Evolutionary conservation across 108 stramenopile genomes (phyloP).

Genomic region (Nitzschia palea): DNA sequence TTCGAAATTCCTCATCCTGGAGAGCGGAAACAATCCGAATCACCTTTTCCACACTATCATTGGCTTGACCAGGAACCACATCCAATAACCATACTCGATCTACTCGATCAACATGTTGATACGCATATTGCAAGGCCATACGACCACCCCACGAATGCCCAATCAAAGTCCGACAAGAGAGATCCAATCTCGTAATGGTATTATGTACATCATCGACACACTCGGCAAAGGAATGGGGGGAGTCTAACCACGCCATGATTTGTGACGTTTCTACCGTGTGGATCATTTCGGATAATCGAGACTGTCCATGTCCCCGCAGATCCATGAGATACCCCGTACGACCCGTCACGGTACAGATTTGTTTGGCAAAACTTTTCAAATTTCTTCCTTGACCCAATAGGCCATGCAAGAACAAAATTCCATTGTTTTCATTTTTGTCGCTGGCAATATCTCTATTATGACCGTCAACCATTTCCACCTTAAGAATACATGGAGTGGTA

Average conservation of each 20-base stretch:
- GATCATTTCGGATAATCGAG: conserved; percentile 14
- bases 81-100: conserved; percentile 74
- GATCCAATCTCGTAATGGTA: conserved; percentile 26
- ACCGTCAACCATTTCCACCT: too few relatives aligned
- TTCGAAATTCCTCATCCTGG: background rate
- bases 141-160: conserved; percentile 88
- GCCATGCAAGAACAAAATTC: conserved; percentile 79
- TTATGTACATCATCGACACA: conserved; percentile 52
- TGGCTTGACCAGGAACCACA: conserved; percentile 66
- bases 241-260: too few relatives aligned
- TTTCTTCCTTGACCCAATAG: conserved; percentile 79
- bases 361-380: conserved; percentile 69
- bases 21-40: conserved; percentile 41
- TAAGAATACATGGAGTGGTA: too few relatives aligned
- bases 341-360: conserved; percentile 28
- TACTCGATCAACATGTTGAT: conserved; percentile 3
- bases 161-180: conserved; percentile 36
- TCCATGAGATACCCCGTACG: conserved; percentile 57
- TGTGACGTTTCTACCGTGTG: too few relatives aligned
- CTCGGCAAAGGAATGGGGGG: conserved; percentile 23
- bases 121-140: conserved; percentile 70
- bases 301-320: conserved; percentile 73
- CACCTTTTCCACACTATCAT: conserved; percentile 66
- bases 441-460: too few relatives aligned
- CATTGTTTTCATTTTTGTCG: too few relatives aligned